Evolutionary conservation across 768 basidiomycete species (phyloP).

Genomic region (Cyclocybe aegerita): DNA sequence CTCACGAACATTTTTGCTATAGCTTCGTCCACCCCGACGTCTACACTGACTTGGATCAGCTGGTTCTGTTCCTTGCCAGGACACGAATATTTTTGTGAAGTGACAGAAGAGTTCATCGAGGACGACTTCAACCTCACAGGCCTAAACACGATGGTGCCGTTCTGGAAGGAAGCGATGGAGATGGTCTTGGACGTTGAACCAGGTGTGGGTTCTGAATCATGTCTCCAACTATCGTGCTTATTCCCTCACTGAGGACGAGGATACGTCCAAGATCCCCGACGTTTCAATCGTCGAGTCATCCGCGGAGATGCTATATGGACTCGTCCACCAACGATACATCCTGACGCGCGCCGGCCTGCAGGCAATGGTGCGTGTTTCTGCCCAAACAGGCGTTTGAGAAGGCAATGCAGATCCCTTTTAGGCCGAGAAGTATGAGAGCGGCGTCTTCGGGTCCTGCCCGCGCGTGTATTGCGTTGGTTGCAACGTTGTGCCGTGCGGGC

Average conservation of each 20-base stretch:
- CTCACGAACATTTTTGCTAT: constrained; percentile 24
- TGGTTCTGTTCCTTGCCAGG: constrained; percentile 96
- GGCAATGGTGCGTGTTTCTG: constrained; percentile 72
- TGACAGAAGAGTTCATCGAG: constrained; percentile 98
- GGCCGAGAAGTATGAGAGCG: constrained; percentile 95
- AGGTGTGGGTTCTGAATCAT: constrained; percentile 54
- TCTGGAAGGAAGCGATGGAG: constrained; percentile 99
- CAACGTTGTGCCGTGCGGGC: constrained; percentile 92
- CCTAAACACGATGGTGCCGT: constrained; percentile 92
- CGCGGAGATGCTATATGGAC: constrained; percentile 94
- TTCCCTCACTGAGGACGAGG: constrained; percentile 65
- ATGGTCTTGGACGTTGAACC: constrained; percentile 99
- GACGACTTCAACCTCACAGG: constrained; percentile 99
- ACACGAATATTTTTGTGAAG: constrained; percentile 98
- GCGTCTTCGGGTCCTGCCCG: constrained; percentile 91
- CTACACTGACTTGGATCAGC: constrained; percentile 91
- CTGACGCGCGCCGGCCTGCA: constrained; percentile 91
- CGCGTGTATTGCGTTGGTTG: constrained; percentile 90
- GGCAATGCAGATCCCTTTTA: constrained; percentile 27
- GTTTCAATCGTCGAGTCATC: constrained; percentile 98
- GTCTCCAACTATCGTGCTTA: constrained; percentile 11
- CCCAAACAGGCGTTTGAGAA: constrained; percentile 8
- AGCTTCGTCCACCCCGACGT: constrained; percentile 91
- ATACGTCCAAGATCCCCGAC: constrained; percentile 94
- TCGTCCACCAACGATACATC: constrained; percentile 97